Evolutionary conservation across 495 filamentous ascomycete genomes (phyloP).

Genomic region (Alectoria sarmentosa): DNA sequence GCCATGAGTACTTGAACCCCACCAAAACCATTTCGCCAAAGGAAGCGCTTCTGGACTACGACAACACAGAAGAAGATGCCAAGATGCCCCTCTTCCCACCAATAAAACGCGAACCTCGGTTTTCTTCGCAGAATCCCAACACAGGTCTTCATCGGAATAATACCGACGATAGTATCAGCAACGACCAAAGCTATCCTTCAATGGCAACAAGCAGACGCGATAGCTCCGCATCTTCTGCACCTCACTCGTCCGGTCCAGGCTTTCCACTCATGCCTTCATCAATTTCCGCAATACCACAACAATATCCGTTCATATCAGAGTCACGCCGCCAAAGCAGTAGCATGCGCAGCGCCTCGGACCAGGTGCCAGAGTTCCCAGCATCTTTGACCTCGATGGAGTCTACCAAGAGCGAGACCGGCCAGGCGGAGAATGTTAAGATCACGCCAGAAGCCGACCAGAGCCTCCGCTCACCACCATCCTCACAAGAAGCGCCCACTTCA

Average conservation of each 20-base stretch:
- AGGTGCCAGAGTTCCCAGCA: conserved; percentile 52
- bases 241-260: conserved; percentile 23
- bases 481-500: conserved; percentile 16
- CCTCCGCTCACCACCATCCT: conserved; percentile 23
- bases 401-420: conserved; percentile 46
- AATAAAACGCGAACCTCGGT: conserved; percentile 31
- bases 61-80: conserved; percentile 60
- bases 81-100: conserved; percentile 62
- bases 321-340: conserved; percentile 33
- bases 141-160: conserved; percentile 6
- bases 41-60: conserved; percentile 81
- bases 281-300: conserved; percentile 44
- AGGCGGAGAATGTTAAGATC: conserved; percentile 25
- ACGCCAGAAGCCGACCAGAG: conserved; percentile 28
- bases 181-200: conserved; percentile 18
- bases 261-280: conserved; percentile 39
- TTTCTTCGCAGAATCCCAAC: conserved; percentile 9
- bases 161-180: conserved; percentile 36
- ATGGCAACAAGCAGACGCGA: conserved; percentile 40
- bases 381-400: conserved; percentile 60
- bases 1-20: conserved; percentile 33
- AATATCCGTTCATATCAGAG: conserved; percentile 50
- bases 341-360: conserved; percentile 41
- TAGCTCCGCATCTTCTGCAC: conserved; percentile 33
- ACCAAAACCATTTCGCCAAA: conserved; percentile 94